Evolutionary conservation across 176 grass and related monocot species (phyloP), one percentile per base, ranked within the genome.

Genomic region (Avena atlantica): DNA sequence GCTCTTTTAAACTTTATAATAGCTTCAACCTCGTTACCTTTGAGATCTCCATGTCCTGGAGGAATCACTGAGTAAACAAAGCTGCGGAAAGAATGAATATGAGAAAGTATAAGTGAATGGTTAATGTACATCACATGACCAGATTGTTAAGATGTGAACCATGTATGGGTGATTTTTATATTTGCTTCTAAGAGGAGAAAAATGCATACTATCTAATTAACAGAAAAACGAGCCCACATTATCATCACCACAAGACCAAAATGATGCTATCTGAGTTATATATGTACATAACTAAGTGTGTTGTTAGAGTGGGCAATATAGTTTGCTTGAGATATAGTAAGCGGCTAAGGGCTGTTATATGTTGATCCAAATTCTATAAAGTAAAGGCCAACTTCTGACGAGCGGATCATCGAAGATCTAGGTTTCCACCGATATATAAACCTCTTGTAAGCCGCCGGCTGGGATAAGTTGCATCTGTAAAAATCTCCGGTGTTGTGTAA

Each of bases 11-110:
- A 96, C 90, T 93, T 96, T 84, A 83, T 71, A 83, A 96, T 96
- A 80, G 71, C 70, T 74, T 93, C 85, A 89, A 96, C 94, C 92
- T 99, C 97, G 9, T 80, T 90, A 62, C 97, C 97, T 82, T 92
- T 99, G 27, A 99, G 90, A 87, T 89, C 78, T 93, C 93, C 90
- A 86, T 91, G 91, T 66, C 59, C 94, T 82, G 89, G 91, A 47
- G 97, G 94, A 91, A 99, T 84, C 87, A 99, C 47, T 57, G 94
- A 92, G 80, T 91, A 94, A 82, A 99, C 34, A 92, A 90, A 99
- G 89, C 97, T 99, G 76, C 31, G 84, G 34, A 59, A 85, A 89
- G 70, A 74, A 91, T 87, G 80, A 49, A 78, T 11, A 92, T 31
- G 82, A 83, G 37, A 81, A 88, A 76, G 80, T 23, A 48, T 87